Conservation (phyloP, 2,329 filamentous ascomycete genomes). For the Zymoseptoria ardabiliae region DNA sequence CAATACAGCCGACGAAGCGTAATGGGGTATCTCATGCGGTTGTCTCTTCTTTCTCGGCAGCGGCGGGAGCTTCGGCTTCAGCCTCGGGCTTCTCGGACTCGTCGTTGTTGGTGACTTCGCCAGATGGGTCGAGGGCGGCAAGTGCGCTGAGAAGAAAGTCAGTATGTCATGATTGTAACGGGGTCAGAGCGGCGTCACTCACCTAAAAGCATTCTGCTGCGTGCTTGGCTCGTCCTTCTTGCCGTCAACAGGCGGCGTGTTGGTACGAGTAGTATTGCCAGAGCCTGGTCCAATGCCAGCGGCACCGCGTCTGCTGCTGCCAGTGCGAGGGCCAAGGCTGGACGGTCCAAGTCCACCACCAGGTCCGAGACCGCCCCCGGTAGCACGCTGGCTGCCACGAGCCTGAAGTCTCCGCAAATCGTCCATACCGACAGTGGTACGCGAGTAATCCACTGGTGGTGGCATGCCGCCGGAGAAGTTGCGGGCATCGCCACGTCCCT, state of each 20-base stretch:
- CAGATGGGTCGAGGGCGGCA: constrained; percentile 49
- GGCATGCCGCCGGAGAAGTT: constrained; percentile 64
- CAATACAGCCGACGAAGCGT: constrained; percentile 20
- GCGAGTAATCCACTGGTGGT: constrained; percentile 60
- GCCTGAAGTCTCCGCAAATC: constrained; percentile 74
- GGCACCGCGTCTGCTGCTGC: constrained; percentile 63
- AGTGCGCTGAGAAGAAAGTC: constrained; percentile 40
- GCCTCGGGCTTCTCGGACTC: constrained; percentile 54
- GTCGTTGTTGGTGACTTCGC: constrained; percentile 35
- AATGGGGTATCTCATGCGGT: constrained; percentile 25
- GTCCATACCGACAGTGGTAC: constrained; percentile 82
- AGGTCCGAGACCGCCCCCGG: constrained; percentile 59
- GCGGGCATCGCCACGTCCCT: constrained; percentile 80
- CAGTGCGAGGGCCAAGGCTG: constrained; percentile 68
- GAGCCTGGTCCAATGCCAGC: constrained; percentile 43
- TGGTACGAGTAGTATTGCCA: constrained; percentile 77
- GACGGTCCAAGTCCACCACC: constrained; percentile 58
- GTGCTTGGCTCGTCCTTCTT: constrained; percentile 60
- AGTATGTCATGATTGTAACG: constrained; percentile 23
- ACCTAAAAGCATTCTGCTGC: constrained; percentile 86
- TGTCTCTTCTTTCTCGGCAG: constrained; percentile 23
- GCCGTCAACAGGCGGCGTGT: constrained; percentile 67
- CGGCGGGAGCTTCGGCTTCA: constrained; percentile 26
- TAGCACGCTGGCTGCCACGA: constrained; percentile 56
- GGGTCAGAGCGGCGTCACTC: constrained; percentile 36